Conservation (phyloP, 1,139 yeast species). For the Kluyveromyces sp. region DNA sequence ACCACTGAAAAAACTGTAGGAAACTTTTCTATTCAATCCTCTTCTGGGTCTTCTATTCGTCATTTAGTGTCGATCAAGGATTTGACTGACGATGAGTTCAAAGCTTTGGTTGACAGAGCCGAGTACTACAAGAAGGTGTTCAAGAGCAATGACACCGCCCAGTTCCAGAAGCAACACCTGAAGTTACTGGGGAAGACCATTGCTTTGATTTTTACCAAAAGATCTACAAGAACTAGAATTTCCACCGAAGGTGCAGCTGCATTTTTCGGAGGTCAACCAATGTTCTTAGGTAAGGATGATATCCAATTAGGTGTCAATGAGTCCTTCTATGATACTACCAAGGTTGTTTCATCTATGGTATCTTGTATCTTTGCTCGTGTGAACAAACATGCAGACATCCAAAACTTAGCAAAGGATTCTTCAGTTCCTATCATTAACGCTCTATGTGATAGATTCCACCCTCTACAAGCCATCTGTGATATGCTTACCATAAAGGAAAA, state of each 20-base stretch:
- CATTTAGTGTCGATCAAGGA: conserved; percentile 78
- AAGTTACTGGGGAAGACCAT: conserved; percentile 73
- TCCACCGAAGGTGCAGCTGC: conserved; percentile 93
- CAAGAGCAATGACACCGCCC: conserved; percentile 40
- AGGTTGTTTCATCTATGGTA: conserved; percentile 89
- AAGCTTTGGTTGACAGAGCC: conserved; percentile 61
- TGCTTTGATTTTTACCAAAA: conserved; percentile 76
- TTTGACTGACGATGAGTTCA: conserved; percentile 60
- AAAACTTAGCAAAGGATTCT: conserved; percentile 65
- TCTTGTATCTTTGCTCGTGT: conserved; percentile 96
- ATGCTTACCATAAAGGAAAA: conserved; percentile 76
- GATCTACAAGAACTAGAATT: conserved; percentile 91
- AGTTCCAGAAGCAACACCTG: conserved; percentile 41
- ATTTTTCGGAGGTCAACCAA: conserved; percentile 91
- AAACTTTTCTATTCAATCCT: neutral
- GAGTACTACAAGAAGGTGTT: conserved; percentile 49
- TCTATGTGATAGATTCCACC: conserved; percentile 87
- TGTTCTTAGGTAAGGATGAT: conserved; percentile 94
- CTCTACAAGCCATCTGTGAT: conserved; percentile 92
- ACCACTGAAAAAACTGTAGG: neutral
- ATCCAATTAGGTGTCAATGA: conserved; percentile 95
- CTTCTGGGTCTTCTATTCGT: conserved; percentile 35
- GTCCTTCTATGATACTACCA: conserved; percentile 77
- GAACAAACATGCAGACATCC: conserved; percentile 73
- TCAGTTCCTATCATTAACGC: conserved; percentile 89